Evolutionary conservation across 164 flowering plant genomes (phyloP), one percentile per base, ranked within the genome.

Genomic region (Protea cynaroides): DNA sequence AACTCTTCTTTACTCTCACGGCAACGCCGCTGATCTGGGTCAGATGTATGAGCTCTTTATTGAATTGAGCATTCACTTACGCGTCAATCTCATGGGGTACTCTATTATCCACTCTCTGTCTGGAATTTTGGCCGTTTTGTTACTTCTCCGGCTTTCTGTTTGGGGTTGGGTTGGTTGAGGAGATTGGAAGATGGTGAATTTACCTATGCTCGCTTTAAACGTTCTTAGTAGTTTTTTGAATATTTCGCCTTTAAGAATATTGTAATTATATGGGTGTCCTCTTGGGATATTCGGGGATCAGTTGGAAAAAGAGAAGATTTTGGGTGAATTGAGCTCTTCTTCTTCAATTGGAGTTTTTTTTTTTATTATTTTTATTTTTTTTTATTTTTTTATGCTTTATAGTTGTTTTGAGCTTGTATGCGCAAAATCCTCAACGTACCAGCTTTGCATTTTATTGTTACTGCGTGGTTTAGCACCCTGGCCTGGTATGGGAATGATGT

Each of bases 31-130:
- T 56, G 97, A 90, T 84, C 84, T 92, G 59, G 98, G 97, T 13
- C 96, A 88, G 86, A 89, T 90, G 93, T 89, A 87, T 62, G 98
- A 91, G 85, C 91, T 90, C 59, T 90, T 94, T 78, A 76, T 89
- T 71, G 85, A 89, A 64, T 74, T 94, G 60, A 89, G 94, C 72
- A 82, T 90, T 72, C 92, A 85, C 71, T 72, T 94, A 65, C 78
- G 91, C 22, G 97, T 90, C 54, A 90, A 94, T 77, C 84, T 94
- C 71, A 70, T 94, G 79, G 97, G 98, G 98, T 90, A 81, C 63
- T 65, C 1, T 62, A 7, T 25, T 36, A 15, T 61, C 34, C 34
- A 14, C 40, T 46, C 24, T 15, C 18, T 19, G 19, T 55, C 56
- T 13, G 11, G 3, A 49, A 23, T 17, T n/a, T 67, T 51, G 8